Conservation (phyloP, 495 filamentous ascomycete genomes). For the Penicillium steckii region DNA sequence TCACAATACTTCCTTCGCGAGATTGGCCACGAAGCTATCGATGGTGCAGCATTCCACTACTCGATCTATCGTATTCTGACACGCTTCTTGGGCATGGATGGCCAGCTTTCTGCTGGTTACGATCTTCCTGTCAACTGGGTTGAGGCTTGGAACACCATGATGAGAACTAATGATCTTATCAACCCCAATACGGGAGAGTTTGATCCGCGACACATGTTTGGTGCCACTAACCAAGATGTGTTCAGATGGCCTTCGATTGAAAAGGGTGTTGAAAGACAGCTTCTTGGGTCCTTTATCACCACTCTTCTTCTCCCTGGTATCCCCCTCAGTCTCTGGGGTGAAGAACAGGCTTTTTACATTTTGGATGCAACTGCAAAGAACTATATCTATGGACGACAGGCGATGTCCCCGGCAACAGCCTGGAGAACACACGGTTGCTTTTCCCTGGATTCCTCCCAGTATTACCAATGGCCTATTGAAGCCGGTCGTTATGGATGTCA, state of each 20-base stretch:
- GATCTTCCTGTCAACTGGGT: conserved; percentile 59
- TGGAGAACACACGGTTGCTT: conserved; percentile 73
- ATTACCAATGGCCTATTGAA: conserved; percentile 57
- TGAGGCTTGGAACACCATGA: conserved; percentile 56
- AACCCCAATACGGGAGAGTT: conserved; percentile 65
- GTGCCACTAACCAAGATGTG: conserved; percentile 70
- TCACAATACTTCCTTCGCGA: conserved; percentile 58
- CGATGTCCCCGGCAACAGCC: conserved; percentile 63
- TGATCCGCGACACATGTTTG: conserved; percentile 70
- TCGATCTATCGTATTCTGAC: conserved; percentile 65
- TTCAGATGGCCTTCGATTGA: conserved; percentile 72
- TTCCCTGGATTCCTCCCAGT: conserved; percentile 52
- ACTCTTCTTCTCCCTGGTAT: conserved; percentile 65
- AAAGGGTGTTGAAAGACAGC: conserved; percentile 56
- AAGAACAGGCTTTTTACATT: conserved; percentile 69
- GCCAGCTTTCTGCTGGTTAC: conserved; percentile 56
- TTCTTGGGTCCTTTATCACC: conserved; percentile 62
- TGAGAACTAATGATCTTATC: conserved; percentile 61
- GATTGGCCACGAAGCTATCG: conserved; percentile 55
- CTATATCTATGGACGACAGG: conserved; percentile 68
- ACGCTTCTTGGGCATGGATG: conserved; percentile 64
- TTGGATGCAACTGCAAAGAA: conserved; percentile 66
- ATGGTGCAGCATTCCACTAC: conserved; percentile 69
- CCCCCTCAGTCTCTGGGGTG: conserved; percentile 66
- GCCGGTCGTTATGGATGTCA: conserved; percentile 53